Conservation (phyloP, 2,329 filamentous ascomycete genomes). For the Alternaria panax region DNA sequence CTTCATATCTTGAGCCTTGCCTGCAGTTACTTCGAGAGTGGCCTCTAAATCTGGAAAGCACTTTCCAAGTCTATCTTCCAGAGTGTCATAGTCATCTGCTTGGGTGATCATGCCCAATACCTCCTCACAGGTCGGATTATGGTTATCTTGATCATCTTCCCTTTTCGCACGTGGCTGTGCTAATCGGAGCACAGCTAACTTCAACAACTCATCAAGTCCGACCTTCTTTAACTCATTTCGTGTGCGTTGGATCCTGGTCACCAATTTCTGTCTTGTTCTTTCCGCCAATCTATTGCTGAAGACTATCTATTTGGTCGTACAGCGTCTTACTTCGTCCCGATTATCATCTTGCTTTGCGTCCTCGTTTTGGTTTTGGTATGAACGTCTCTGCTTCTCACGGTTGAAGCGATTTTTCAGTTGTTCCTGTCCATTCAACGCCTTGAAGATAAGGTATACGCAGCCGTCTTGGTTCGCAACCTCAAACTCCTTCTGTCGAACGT, state of each 20-base stretch:
- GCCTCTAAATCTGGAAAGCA: constrained; percentile 8
- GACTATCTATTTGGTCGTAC: background rate
- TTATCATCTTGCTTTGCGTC: constrained; percentile 12
- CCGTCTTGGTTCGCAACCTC: constrained; percentile 23
- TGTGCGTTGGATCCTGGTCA: constrained; percentile 14
- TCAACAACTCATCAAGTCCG: constrained; percentile 16
- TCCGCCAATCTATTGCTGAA: constrained; percentile 6
- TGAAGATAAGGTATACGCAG: constrained; percentile 20
- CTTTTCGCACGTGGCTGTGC: constrained; percentile 19
- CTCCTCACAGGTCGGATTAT: background rate
- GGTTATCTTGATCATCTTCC: background rate
- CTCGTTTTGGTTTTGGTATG: constrained; percentile 8
- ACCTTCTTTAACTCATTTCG: constrained; percentile 13
- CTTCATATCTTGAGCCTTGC: constrained; percentile 9
- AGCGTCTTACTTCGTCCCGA: background rate
- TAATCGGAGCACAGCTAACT: constrained; percentile 21
- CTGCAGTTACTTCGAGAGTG: background rate
- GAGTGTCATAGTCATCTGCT: background rate
- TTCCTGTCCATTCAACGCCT: constrained; percentile 16
- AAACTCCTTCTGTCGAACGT: constrained; percentile 20
- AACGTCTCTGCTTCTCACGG: constrained; percentile 3
- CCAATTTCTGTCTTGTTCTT: background rate
- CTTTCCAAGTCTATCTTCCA: background rate
- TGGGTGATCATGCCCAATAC: background rate
- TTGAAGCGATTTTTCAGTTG: constrained; percentile 5